Evolutionary conservation across 2,329 filamentous ascomycete species (phyloP).

Genomic region (Neurospora crassa): DNA sequence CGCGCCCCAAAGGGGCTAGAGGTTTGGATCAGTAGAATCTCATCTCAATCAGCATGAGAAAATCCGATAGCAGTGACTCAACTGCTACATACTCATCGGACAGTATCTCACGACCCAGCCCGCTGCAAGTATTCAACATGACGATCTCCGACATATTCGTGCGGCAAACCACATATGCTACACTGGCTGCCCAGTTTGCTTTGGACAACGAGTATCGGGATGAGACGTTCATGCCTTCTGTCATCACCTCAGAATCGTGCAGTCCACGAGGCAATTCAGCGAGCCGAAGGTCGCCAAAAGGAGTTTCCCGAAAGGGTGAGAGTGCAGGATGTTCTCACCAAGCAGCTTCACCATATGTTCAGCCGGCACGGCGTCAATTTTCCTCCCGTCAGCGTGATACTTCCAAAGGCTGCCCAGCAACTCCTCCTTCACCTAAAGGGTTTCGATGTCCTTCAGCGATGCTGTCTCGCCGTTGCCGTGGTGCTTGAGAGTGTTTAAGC

Average conservation of each 20-base stretch:
- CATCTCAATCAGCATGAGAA: background rate
- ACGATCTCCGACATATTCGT: conserved; percentile 4
- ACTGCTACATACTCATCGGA: background rate
- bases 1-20: background rate
- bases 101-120: background rate
- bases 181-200: background rate
- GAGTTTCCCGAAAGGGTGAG: conserved; percentile 6
- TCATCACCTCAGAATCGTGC: conserved; percentile 2
- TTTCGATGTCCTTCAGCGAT: conserved; percentile 6
- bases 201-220: background rate
- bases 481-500: conserved; percentile 1
- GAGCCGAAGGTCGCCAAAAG: conserved; percentile 12
- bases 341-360: conserved; percentile 2
- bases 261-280: conserved; percentile 5
- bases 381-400: background rate
- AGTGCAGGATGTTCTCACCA: conserved; percentile 9
- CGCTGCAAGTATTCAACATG: conserved; percentile 1
- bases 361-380: background rate
- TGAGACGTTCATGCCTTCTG: background rate
- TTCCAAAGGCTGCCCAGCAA: conserved; percentile 15
- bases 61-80: background rate
- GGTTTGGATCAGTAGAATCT: background rate
- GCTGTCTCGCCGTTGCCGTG: conserved; percentile 5
- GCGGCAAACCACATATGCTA: conserved; percentile 8
- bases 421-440: conserved; percentile 9